Percentiles rank a stretch among this genome's conserved stretches.
phyloP scores from a whole-genome alignment of 2,329 filamentous ascomycete species.

The Polytolypa hystricis region DNA sequence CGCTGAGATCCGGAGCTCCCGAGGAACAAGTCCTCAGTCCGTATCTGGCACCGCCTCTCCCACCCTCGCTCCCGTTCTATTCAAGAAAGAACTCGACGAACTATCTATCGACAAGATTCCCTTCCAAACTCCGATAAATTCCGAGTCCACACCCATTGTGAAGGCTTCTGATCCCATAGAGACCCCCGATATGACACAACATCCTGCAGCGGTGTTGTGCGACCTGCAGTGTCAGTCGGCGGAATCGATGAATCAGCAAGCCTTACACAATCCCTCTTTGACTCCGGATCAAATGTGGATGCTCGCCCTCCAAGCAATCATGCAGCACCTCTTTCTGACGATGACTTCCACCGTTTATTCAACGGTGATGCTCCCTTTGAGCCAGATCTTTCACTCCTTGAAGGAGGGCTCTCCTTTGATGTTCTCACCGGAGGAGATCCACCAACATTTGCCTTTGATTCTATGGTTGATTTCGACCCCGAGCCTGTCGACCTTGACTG shows the following conservation, averaged over 20 bases:
- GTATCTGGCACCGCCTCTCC: conserved; percentile 25
- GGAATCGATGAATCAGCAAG: conserved; percentile 42
- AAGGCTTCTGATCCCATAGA: conserved; percentile 36
- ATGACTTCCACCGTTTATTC: conserved; percentile 51
- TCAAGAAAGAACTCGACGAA: conserved; percentile 36
- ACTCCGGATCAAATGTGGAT: conserved; percentile 28
- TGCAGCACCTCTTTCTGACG: conserved; percentile 56
- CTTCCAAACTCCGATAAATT: conserved; percentile 28
- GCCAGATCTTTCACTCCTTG: conserved; percentile 64
- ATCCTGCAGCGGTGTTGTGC: conserved; percentile 99
- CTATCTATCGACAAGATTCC: conserved; percentile 30
- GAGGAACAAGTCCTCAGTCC: conserved; percentile 28
- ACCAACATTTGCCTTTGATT: conserved; percentile 42
- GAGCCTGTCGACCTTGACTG: conserved; percentile 35
- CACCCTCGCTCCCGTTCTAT: conserved; percentile 29
- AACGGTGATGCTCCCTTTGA: conserved; percentile 56
- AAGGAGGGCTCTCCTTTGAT: conserved; percentile 65
- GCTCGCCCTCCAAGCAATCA: conserved; percentile 46
- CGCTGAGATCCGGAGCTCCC: conserved; percentile 33
- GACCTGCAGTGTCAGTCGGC: conserved; percentile 99
- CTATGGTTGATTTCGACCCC: conserved; percentile 45
- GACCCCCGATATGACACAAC: conserved; percentile 94
- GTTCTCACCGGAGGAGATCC: conserved; percentile 43
- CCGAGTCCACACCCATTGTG: conserved; percentile 30
- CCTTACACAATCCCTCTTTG: conserved; percentile 29